Evolutionary conservation across 129 eudicot genomes (phyloP).

Genomic region (Flaveria brownii): DNA sequence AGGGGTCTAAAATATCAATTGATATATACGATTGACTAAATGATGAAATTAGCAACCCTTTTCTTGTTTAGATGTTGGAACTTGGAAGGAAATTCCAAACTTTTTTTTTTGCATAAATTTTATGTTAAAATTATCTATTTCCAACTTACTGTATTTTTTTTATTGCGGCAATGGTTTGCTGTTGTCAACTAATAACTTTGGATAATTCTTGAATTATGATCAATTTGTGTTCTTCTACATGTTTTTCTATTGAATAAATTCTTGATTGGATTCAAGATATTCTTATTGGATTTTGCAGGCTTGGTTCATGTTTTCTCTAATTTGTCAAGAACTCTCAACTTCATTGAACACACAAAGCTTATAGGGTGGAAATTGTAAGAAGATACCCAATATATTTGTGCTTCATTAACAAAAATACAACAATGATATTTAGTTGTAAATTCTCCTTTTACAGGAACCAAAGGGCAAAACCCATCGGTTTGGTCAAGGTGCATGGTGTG

Average conservation of each 20-base stretch:
- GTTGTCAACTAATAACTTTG: background rate
- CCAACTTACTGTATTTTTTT: background rate
- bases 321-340: conserved; percentile 83
- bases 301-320: conserved; percentile 88
- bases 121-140: background rate
- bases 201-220: background rate
- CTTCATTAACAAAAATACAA: background rate
- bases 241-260: background rate
- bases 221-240: background rate
- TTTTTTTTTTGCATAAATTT: background rate
- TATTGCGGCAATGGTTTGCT: background rate
- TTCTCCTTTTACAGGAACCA: conserved; percentile 60
- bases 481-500: conserved; percentile 89
- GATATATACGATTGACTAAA: background rate
- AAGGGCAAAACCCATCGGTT: conserved; percentile 86
- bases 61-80: background rate
- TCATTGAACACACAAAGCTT: conserved; percentile 85
- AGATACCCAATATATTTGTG: background rate
- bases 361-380: conserved; percentile 96
- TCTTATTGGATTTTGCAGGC: conserved; percentile 54
- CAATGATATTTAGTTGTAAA: background rate
- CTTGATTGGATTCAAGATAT: background rate
- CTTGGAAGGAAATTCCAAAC: background rate
- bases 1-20: background rate
- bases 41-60: conserved; percentile 3